Evolutionary conservation across 2,329 filamentous ascomycete genomes (phyloP).

Genomic region (Graphiopsis chlorocephala): DNA sequence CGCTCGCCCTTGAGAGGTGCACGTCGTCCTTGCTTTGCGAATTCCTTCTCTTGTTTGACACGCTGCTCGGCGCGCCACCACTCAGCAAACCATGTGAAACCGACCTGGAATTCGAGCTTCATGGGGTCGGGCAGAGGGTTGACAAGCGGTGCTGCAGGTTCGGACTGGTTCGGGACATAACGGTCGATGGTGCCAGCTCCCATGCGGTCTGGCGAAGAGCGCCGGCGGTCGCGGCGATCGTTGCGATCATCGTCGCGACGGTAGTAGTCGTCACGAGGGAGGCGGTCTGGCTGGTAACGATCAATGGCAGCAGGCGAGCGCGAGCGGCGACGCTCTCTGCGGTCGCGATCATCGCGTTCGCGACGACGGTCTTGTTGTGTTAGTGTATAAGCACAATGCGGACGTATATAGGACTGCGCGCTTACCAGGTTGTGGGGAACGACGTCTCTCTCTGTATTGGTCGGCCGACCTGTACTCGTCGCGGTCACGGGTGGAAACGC

Average conservation of each 20-base stretch:
- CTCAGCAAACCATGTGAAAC: conserved; percentile 81
- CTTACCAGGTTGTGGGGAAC: conserved; percentile 28
- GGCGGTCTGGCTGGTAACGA: conserved; percentile 70
- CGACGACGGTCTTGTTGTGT: conserved; percentile 30
- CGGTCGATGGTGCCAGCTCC: conserved; percentile 69
- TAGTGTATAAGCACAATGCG: neutral
- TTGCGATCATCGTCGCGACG: conserved; percentile 60
- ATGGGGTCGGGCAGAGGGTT: conserved; percentile 73
- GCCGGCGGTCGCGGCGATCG: conserved; percentile 59
- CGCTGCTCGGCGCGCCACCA: conserved; percentile 83
- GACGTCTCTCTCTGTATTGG: conserved; percentile 29
- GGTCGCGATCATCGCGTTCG: conserved; percentile 29
- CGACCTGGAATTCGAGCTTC: conserved; percentile 73
- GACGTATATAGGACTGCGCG: neutral
- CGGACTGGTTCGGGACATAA: conserved; percentile 70
- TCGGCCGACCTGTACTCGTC: conserved; percentile 30
- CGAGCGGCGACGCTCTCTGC: conserved; percentile 62
- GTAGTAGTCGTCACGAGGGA: conserved; percentile 64
- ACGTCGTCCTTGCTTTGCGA: conserved; percentile 64
- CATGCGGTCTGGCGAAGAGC: conserved; percentile 47
- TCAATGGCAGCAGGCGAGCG: conserved; percentile 71
- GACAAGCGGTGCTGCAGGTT: conserved; percentile 43
- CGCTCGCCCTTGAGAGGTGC: conserved; percentile 60
- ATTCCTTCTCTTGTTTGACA: conserved; percentile 78
- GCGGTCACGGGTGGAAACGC: conserved; percentile 19